Evolutionary conservation across 129 eudicot species (phyloP).

Genomic region (Lonicera japonica): DNA sequence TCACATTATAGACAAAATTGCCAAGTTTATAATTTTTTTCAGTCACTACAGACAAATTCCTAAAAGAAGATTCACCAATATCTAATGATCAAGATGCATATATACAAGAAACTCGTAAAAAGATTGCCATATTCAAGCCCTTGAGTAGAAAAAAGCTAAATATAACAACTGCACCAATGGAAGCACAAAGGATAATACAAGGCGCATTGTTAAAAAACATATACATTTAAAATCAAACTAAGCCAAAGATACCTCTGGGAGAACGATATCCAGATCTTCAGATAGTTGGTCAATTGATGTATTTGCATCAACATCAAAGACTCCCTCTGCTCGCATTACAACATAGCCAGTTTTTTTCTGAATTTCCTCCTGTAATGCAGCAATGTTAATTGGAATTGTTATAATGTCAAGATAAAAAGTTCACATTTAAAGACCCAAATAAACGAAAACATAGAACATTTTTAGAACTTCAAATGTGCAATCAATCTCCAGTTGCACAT

Average conservation of each 20-base stretch:
- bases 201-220: no score
- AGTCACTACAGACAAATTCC: no score
- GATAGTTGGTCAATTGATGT: constrained; percentile 67
- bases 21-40: no score
- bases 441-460: not conserved
- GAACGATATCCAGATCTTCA: constrained; percentile 52
- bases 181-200: no score
- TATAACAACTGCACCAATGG: no score
- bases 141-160: no score
- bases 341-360: constrained; percentile 69
- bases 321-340: constrained; percentile 60
- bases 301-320: constrained; percentile 71
- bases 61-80: no score
- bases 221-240: not conserved
- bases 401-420: not conserved
- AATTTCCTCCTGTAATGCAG: constrained; percentile 54
- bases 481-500: not conserved
- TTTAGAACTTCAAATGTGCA: not conserved
- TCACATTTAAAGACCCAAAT: not conserved
- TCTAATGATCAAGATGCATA: no score
- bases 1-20: no score
- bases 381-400: constrained; percentile 9
- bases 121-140: no score
- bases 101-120: no score
- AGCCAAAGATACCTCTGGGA: constrained; percentile 47